These are phyloP conservation scores for Barnettozyma siamensis DNA, from an alignment of 805 yeast species.

Conservation along the genomic window DNA sequence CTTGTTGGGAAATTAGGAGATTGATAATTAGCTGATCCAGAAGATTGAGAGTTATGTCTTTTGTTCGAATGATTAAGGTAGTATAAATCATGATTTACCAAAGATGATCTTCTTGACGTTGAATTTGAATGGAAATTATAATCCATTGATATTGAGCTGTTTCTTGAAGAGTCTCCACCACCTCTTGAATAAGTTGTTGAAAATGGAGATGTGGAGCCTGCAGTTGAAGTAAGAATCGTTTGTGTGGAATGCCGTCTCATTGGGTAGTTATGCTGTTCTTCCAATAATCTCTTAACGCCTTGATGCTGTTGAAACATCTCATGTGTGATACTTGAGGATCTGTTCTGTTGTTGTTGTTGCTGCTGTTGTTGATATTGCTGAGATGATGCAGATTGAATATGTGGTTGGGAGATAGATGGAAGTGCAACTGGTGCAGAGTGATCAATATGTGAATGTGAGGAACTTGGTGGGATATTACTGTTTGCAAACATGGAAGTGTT, in stretches of 20 bases:
- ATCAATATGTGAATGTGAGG: conserved; percentile 2
- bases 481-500: conserved; percentile 13
- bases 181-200: conserved; percentile 28
- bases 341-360: conserved; percentile 9
- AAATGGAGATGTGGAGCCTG: conserved; percentile 28
- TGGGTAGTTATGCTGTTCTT: conserved; percentile 22
- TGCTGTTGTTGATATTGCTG: conserved; percentile 8
- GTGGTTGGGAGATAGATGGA: conserved; percentile 7
- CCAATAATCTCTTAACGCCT: conserved; percentile 25
- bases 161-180: conserved; percentile 30
- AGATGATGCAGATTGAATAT: conserved; percentile 10
- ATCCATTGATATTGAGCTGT: conserved; percentile 35
- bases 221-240: conserved; percentile 20
- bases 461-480: no score
- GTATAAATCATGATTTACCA: conserved; percentile 33
- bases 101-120: conserved; percentile 36
- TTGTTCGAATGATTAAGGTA: conserved; percentile 29
- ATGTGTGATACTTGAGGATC: conserved; percentile 22
- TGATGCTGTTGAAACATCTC: conserved; percentile 22
- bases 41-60: conserved; percentile 18
- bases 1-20: conserved; percentile 19
- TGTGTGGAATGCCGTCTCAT: conserved; percentile 26
- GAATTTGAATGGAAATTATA: conserved; percentile 23
- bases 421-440: background rate
- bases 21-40: conserved; percentile 15